Evolutionary conservation across 441 rosid genomes (phyloP).

Genomic region (Arabidopsis lyrata): DNA sequence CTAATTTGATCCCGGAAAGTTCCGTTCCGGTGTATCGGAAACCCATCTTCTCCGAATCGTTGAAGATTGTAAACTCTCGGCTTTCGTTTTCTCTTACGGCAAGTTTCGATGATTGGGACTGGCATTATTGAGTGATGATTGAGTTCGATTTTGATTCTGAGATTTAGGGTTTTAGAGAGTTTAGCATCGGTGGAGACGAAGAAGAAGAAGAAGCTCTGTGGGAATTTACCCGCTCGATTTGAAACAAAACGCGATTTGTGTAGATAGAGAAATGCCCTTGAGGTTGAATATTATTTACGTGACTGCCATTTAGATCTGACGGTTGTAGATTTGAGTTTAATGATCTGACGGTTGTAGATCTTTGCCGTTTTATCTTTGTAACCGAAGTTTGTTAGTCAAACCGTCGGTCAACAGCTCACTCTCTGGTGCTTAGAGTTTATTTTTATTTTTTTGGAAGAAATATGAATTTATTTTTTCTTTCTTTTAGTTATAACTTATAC

Average conservation of each 20-base stretch:
- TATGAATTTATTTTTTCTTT: too few species aligned
- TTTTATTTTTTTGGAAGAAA: too few species aligned
- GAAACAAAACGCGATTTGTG: conserved; percentile 15
- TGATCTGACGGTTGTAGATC: conserved; percentile 22
- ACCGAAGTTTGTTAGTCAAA: conserved; percentile 28
- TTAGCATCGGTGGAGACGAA: neutral
- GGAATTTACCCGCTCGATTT: conserved; percentile 26
- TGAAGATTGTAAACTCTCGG: conserved; percentile 56
- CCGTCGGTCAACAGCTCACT: neutral
- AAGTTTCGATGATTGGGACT: conserved; percentile 60
- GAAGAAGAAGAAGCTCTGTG: neutral
- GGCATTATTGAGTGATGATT: conserved; percentile 47
- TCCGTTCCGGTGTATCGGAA: conserved; percentile 55
- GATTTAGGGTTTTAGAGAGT: neutral
- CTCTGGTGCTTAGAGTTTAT: too few species aligned
- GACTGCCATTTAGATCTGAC: neutral
- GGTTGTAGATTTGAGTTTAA: neutral
- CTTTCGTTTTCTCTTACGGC: conserved; percentile 69
- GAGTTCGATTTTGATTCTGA: neutral
- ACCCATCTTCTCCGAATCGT: conserved; percentile 55
- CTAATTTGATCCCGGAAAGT: conserved; percentile 68
- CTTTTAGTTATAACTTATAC: too few species aligned
- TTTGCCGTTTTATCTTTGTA: neutral
- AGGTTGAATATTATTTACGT: neutral
- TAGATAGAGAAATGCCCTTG: neutral